Base-by-base conservation (phyloP, 768 basidiomycete genomes). In the Inosperma sp. region DNA sequence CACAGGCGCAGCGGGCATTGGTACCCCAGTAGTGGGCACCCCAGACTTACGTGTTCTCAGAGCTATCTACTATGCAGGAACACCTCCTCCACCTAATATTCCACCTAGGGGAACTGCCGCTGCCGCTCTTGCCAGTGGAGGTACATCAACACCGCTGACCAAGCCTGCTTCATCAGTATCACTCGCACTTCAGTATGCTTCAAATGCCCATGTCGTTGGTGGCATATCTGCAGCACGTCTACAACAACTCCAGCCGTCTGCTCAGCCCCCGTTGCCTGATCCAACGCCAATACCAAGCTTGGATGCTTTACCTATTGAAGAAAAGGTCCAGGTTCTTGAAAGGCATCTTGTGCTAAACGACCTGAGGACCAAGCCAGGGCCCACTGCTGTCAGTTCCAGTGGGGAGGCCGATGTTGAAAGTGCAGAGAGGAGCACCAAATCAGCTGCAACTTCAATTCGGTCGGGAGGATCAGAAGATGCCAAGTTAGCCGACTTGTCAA, bases 291-390 rank as follows among this genome's bases (percentile, higher is more conserved):
- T 50, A 14, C 53, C 68, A 14, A 74, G 76, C 53, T 59, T 86
- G 12, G 84, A 87, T 17, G 80, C 76, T 21, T 68, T 92, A 22
- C 76, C 87, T 0, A 85, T 86, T 17, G 88, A 90, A 55, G 89
- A 93, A 62, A 96, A 92, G 70, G 84, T 84, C 3, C 81, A 79
- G 59, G 80, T 96, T 2, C 68, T 97, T 14, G 73, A 86, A 42
- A 78, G 82, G 49, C 93, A 96, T 68, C 75, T 97, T 14, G 84
- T 93, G 9, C 78, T 82, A 7, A 81, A 80, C 23, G 81, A 86
- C 37, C 85, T 90, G 54, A 74, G 85, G n/a, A 65, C 71, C 47
- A 65, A 62, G 29, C 53, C 61, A 23, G 58, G 59, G 30, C 59
- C 48, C 35, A 67, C 67, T 17, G 59, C 64, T 34, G 60, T 59